Percentiles rank a stretch among this genome's conserved stretches.
Conservation (phyloP, 306 rosid species). For the Geum urbanum region DNA sequence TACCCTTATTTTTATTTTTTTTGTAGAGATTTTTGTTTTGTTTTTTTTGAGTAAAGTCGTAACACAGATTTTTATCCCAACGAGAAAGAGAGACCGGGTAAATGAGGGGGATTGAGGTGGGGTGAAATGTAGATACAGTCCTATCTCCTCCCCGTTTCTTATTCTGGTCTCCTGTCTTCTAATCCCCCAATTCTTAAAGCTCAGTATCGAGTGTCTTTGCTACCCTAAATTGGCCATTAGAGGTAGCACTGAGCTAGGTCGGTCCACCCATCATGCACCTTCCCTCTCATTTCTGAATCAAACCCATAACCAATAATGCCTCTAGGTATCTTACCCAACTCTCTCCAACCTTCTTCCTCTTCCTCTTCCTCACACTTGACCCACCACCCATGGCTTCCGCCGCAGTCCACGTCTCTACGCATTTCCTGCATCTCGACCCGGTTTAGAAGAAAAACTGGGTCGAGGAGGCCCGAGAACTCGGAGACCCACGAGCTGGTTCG, state of each 20-base stretch:
- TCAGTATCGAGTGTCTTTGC: too few relatives aligned
- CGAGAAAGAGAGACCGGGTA: too few relatives aligned
- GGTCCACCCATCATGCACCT: background rate
- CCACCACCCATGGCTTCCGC: constrained; percentile 30
- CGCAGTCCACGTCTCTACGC: constrained; percentile 17
- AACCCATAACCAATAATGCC: constrained; percentile 22
- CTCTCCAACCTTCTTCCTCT: constrained; percentile 24
- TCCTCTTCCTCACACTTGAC: constrained; percentile 10
- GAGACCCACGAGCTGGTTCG: constrained; percentile 69
- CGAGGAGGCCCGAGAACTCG: constrained; percentile 25
- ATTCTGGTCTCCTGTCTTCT: too few relatives aligned
- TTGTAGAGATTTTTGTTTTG: too few relatives aligned
- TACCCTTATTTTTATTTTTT: too few relatives aligned
- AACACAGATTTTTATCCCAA: too few relatives aligned
- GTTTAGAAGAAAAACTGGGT: constrained; percentile 28
- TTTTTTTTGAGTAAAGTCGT: too few relatives aligned
- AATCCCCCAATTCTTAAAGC: too few relatives aligned
- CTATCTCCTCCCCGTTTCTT: too few relatives aligned
- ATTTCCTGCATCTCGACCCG: constrained; percentile 42
- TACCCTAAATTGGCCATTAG: too few relatives aligned
- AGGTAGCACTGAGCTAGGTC: background rate
- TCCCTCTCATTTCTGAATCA: background rate
- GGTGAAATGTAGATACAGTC: too few relatives aligned
- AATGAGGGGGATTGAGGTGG: too few relatives aligned
- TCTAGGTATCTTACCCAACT: constrained; percentile 19